Percentiles rank a stretch among this genome's conserved stretches.
Conservation (phyloP, 2,329 filamentous ascomycete genomes). For the Emergomyces pasteurianus region DNA sequence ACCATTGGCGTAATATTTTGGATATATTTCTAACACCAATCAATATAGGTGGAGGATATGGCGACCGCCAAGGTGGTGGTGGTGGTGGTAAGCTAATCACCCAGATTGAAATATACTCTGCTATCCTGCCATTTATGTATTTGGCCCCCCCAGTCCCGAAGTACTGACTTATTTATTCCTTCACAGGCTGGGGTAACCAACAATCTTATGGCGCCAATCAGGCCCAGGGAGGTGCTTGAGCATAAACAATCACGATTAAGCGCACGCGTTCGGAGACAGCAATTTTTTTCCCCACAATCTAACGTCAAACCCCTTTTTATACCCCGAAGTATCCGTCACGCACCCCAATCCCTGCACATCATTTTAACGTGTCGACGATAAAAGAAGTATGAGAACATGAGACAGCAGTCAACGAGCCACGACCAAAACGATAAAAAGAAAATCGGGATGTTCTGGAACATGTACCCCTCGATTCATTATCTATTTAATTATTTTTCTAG, state of each 20-base stretch:
- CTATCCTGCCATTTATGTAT: neutral
- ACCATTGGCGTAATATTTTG: conserved; percentile 3
- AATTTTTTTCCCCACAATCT: neutral
- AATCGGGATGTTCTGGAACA: neutral
- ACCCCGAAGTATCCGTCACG: neutral
- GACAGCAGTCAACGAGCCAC: conserved; percentile 2
- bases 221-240: conserved; percentile 5
- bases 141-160: neutral
- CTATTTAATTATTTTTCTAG: neutral
- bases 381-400: neutral
- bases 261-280: neutral
- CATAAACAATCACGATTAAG: neutral
- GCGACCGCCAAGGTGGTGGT: neutral
- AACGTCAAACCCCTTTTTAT: neutral
- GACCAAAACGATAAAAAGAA: neutral
- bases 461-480: neutral
- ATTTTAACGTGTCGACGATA: neutral
- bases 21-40: conserved; percentile 1
- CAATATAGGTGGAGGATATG: conserved; percentile 9
- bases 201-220: conserved; percentile 5
- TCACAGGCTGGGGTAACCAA: conserved; percentile 10
- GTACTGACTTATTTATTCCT: neutral
- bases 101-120: neutral
- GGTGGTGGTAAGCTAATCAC: neutral
- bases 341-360: neutral